Base-by-base conservation (phyloP, 805 yeast species). In the Middelhovenomyces tepae region DNA sequence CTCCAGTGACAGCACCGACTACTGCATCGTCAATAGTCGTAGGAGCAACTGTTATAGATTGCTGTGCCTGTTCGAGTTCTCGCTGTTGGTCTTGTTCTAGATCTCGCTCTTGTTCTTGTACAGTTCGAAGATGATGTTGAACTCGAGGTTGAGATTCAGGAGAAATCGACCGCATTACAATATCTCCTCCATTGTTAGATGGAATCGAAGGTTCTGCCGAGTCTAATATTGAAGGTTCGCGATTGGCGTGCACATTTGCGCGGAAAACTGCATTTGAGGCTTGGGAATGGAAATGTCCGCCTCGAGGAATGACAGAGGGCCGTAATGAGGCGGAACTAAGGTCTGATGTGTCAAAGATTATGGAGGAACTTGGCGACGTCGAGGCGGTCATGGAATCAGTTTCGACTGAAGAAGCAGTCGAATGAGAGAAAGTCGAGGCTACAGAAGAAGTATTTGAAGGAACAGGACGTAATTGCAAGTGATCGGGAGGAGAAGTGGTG, bases 231-330 rank as follows among this genome's bases (percentile, higher is more conserved):
- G n/a, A n/a, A n/a, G n/a, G n/a, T n/a, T n/a, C n/a, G n/a, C n/a
- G 28, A 26, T 26, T 17, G 10, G 36, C 47, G 13, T 38, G 37
- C 7, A 38, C 47, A 25, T 41, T 39, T 16, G 46, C 34, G 15
- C 36, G 44, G 13, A 27, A 38, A 7, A 45, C 49, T 3, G 49
- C 49, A 18, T 40, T 36, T 4, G 47, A 43, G 7, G 49, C 49
- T 31, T 42, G 47, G 2, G 49, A 45, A 28, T 45, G 47, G 8
- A 45, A 33, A 3, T 36, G 41, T 14, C 31, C 32, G n/a, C 20
- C 15, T 11, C 38, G 28, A 4, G 33, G 38, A 26, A 33, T n/a
- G n/a, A n/a, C n/a, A n/a, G n/a, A n/a, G n/a, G n/a, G n/a, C n/a
- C n/a, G n/a, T n/a, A n/a, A n/a, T 9, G 7, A 10, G 17, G 17